Evolutionary conservation across 768 basidiomycete genomes (phyloP), one percentile per base, ranked within the genome.

Genomic region (Amanita pseudoporphyria): DNA sequence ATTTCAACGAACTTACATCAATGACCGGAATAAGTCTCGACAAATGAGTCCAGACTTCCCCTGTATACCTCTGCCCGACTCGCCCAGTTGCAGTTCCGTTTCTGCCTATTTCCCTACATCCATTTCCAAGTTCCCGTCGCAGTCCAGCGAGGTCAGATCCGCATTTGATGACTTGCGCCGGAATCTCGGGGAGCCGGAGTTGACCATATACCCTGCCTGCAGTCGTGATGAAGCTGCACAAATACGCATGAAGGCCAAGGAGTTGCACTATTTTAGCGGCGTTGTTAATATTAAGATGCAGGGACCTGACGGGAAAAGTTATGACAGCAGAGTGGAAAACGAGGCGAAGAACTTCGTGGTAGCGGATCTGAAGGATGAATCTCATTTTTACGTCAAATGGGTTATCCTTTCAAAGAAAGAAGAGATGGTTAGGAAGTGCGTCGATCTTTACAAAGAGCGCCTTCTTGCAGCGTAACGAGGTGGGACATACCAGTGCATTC

Each of bases 231-330:
- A 35, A 6, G 40, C 38, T 5, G 5, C 28, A 3, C 32, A 6
- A 10, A 50, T 50, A 18, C 41, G 41, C 14, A 24, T 26, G 2
- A 42, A 50, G 18, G 49, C 49, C 5, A 50, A n/a, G 24, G 21
- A 18, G 2, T 10, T 43, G 7, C 14, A 13, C 2, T 50, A 35
- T n/a, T 35, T 39, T 24, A 49, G 40, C 13, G 48, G 41, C 5
- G 40, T 49, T 9, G 28, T 49, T n/a, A 32, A 43, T 49, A 10
- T 42, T 19, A 42, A 26, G 4, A 22, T 14, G 12, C 21, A 26
- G 18, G 39, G 22, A 41, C 9, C 16, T 16, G 21, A 22, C 22
- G 39, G 39, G 9, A 35, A 28, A 9, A 39, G 14, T 31, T 21
- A 28, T 42, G n/a, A 13, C 32, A 30, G 21, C 6, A 14, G 18